Evolutionary conservation across 2,329 filamentous ascomycete species (phyloP), one percentile per base, ranked within the genome.

Genomic region (Penicillium freii): DNA sequence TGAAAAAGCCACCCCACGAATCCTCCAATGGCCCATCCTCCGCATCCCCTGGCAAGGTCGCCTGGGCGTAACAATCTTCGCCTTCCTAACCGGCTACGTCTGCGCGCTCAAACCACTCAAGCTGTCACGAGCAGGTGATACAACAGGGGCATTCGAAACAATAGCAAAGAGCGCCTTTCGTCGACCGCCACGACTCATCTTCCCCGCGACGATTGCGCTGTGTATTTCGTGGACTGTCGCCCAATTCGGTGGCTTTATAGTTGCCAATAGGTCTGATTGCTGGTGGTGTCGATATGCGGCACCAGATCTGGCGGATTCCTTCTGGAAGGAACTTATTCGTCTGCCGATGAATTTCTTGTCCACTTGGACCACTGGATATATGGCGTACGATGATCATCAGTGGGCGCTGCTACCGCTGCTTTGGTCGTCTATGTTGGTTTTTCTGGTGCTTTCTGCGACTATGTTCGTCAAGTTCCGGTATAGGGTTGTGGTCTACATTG

Each of bases 21-120:
- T 82, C 29, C 73, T 82, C 34, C 81, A 84, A 66, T 71, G 77
- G 50, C 80, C 81, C 5, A 76, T 82, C 59, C 67, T 83, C n/a
- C 81, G 81, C n/a, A 73, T 83, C n/a, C 79, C 80, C 31, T 81
- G 76, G 73, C 81, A 83, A 66, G 81, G 81, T 44, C 77, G 80
- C 23, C 77, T 82, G 31, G 81, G 81, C 43, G 81, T 84, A 34
- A 81, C 81, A 57, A 82, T 83, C 67, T 84, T 84, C 62, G 80
- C 80, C 50, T 82, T 84, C 61, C 71, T 84, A 52, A 83, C 81
- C 1, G 81, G 81, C 56, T 83, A 82, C 61, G 81, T 84, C 23
- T 83, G 81, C 66, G 81, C 80, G 29, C 73, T 83, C 57, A 83
- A 83, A 66, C 81, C 81, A 1, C 69, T 83, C 15, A 81, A 80